Evolutionary conservation across 2,329 filamentous ascomycete genomes (phyloP).

Genomic region (Cladorrhinum sp.): DNA sequence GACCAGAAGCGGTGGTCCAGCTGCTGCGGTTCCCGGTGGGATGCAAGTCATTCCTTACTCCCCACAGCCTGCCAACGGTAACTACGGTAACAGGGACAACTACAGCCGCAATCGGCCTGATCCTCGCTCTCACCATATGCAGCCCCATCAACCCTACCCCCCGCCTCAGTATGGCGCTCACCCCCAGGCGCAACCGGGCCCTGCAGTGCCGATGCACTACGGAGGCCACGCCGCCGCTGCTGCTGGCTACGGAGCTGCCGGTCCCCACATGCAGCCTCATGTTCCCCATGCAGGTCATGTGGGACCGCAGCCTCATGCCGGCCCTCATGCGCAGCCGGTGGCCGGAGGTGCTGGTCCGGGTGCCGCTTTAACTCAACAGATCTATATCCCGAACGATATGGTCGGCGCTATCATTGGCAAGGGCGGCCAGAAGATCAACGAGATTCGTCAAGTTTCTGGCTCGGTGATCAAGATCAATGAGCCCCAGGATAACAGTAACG

Average conservation of each 20-base stretch:
- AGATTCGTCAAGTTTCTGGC: slow-evolving; percentile 93
- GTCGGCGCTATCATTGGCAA: slow-evolving; percentile 99
- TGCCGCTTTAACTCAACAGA: slow-evolving; percentile 91
- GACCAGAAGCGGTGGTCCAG: slow-evolving; percentile 87
- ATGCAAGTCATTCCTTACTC: slow-evolving; percentile 99
- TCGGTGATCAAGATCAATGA: slow-evolving; percentile 99
- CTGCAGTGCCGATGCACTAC: slow-evolving; percentile 74
- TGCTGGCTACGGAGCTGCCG: slow-evolving; percentile 67
- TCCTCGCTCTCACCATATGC: slow-evolving; percentile 69
- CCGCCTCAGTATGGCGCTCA: slow-evolving; percentile 69
- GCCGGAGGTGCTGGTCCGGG: slow-evolving; percentile 59
- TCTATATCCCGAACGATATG: slow-evolving; percentile 99
- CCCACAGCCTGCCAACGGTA: slow-evolving; percentile 86
- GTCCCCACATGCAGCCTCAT: slow-evolving; percentile 71
- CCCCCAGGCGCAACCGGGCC: slow-evolving; percentile 59
- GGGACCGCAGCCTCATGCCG: slow-evolving; percentile 57
- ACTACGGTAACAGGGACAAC: slow-evolving; percentile 87
- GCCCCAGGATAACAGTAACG: slow-evolving; percentile 97
- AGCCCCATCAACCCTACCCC: slow-evolving; percentile 60
- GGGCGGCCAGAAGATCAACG: slow-evolving; percentile 98
- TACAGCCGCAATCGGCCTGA: slow-evolving; percentile 74
- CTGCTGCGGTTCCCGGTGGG: slow-evolving; percentile 89
- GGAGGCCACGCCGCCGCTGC: slow-evolving; percentile 62
- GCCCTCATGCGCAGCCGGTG: slow-evolving; percentile 72
- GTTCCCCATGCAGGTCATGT: slow-evolving; percentile 54